Evolutionary conservation across 2,329 filamentous ascomycete genomes (phyloP).

Genomic region (Chrysosphaeria jannelii): DNA sequence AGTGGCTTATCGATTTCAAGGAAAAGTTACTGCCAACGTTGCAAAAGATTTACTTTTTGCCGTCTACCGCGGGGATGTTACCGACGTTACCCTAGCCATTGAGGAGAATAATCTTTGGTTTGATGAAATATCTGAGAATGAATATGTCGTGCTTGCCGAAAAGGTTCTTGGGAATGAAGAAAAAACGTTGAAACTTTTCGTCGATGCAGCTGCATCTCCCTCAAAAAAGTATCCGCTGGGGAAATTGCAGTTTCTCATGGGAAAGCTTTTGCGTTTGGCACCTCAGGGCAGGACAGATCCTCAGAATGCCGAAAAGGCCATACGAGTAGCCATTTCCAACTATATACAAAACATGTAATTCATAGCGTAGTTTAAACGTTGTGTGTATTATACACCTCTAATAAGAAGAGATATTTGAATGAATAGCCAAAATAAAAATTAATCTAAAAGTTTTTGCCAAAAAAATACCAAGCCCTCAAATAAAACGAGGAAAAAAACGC

Average conservation of each 20-base stretch:
- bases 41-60: slow-evolving; percentile 26
- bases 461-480: too few species aligned
- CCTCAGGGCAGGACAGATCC: slow-evolving; percentile 24
- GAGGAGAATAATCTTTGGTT: slow-evolving; percentile 22
- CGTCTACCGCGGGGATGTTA: slow-evolving; percentile 17
- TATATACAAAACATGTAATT: too few species aligned
- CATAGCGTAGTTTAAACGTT: too few species aligned
- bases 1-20: slow-evolving; percentile 15
- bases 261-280: slow-evolving; percentile 24
- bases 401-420: too few species aligned
- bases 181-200: slow-evolving; percentile 16
- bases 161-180: slow-evolving; percentile 15
- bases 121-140: slow-evolving; percentile 14
- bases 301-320: slow-evolving; percentile 15
- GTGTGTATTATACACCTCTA: too few species aligned
- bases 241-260: slow-evolving; percentile 29
- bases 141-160: slow-evolving; percentile 18
- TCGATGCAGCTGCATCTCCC: slow-evolving; percentile 1
- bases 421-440: too few species aligned
- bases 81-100: slow-evolving; percentile 13
- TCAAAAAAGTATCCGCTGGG: slow-evolving; percentile 16
- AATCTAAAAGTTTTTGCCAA: too few species aligned
- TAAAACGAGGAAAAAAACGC: too few species aligned
- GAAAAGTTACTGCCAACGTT: slow-evolving; percentile 22
- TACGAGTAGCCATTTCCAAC: slow-evolving; percentile 10